phyloP scores from a whole-genome alignment of 306 rosid genomes.

The Quillaja saponaria region DNA sequence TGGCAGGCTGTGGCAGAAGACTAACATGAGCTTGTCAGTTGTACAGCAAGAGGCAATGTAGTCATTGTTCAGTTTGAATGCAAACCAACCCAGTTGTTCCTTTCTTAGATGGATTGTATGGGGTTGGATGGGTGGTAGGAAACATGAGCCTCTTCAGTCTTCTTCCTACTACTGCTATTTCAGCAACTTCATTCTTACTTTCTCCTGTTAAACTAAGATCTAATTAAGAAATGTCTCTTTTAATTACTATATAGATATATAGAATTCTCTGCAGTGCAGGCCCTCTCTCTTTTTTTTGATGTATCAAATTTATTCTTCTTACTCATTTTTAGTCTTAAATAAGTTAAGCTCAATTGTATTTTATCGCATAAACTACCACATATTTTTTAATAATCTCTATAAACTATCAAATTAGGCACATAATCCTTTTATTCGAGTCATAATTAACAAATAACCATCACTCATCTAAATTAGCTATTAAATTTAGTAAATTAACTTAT shows the following conservation, averaged over 20 bases:
- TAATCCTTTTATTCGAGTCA: too few species aligned
- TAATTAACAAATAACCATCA: too few species aligned
- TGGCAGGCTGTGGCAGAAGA: conserved; percentile 63
- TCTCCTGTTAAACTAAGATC: conserved; percentile 18
- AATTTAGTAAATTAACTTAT: too few species aligned
- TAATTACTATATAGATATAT: conserved; percentile 36
- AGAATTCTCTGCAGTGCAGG: conserved; percentile 12
- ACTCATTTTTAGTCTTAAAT: too few species aligned
- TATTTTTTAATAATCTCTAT: too few species aligned
- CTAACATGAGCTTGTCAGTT: conserved; percentile 84
- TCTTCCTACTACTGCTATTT: conserved; percentile 15
- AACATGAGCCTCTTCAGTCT: conserved; percentile 53
- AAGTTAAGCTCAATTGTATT: too few species aligned
- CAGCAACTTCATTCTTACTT: background rate
- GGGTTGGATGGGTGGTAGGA: conserved; percentile 73
- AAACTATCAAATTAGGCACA: too few species aligned
- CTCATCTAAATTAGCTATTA: too few species aligned
- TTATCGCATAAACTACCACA: too few species aligned
- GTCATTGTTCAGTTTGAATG: conserved; percentile 45
- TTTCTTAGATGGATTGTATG: conserved; percentile 40
- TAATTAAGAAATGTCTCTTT: conserved; percentile 18
- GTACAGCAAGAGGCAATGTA: conserved; percentile 46
- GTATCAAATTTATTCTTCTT: too few species aligned
- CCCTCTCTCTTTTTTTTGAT: too few species aligned
- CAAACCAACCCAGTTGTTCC: conserved; percentile 40